A percentile compares a stretch with the other conserved stretches of the same genome.
phyloP scores from a whole-genome alignment of 306 rosid genomes.

The Prunus salicina region DNA sequence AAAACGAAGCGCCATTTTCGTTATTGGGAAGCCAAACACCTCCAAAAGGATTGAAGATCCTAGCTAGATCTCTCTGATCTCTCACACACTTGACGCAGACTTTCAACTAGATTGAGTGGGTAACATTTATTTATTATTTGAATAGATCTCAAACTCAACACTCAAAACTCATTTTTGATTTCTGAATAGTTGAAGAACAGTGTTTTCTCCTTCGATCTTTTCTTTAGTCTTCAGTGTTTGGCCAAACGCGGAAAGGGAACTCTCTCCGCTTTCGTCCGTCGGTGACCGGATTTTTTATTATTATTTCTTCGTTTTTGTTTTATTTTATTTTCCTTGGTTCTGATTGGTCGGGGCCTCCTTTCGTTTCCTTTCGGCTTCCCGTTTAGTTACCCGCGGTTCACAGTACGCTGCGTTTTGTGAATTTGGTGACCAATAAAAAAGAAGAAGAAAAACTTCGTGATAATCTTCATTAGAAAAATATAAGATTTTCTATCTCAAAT shows the following conservation, averaged over 20 bases:
- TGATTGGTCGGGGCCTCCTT: neutral
- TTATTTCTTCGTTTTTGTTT: neutral
- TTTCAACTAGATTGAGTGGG: neutral
- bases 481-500: too few relatives aligned
- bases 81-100: neutral
- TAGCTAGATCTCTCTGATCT: conserved; percentile 19
- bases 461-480: too few relatives aligned
- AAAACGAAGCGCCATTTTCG: conserved; percentile 49
- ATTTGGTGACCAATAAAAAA: too few relatives aligned
- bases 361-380: too few relatives aligned
- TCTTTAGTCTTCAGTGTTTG: neutral
- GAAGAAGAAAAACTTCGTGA: too few relatives aligned
- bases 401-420: too few relatives aligned
- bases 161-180: neutral
- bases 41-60: neutral
- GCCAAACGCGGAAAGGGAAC: neutral
- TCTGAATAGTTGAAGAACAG: neutral
- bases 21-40: neutral
- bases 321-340: neutral
- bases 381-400: neutral
- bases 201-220: neutral
- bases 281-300: neutral
- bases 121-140: neutral
- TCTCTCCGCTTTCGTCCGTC: neutral
- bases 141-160: neutral